Base-by-base conservation (phyloP, 306 rosid species). In the Rosa persica region DNA sequence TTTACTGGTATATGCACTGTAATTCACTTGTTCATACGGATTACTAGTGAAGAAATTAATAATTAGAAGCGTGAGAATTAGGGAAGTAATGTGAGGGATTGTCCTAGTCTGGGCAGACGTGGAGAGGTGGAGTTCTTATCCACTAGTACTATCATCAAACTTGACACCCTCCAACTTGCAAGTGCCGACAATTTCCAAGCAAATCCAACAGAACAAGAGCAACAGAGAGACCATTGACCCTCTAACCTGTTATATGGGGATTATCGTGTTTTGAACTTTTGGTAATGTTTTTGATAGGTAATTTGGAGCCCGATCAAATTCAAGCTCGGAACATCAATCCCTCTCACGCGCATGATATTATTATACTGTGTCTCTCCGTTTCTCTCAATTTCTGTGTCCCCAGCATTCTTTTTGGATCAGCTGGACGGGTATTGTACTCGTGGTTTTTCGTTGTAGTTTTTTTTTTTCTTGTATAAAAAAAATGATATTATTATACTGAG, bases 61-160 rank as follows among this genome's bases (percentile, higher is more conserved):
- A 64, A 36, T 17, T 15, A 19, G 67, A 44, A 40, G 38, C 25
- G 83, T 52, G 85, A 65, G 5, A 70, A 2, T 16, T 2, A 73
- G 58, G 23, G 11, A 64, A 16, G 9, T 12, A 8, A 25, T 16
- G 17, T 19, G 12, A 17, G 20, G 68, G 5, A 43, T 25, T 66
- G 84, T 60, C 85, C 4, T 51, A 77, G 19, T 80, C 81, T 8
- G 5, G 9, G 54, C 73, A 68, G 82, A 80, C 82, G 90, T 84
- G 90, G 82, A 64, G 82, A 80, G 81, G 90, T 84, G 90, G 84
- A 88, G 78, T 78, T 73, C 84, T 86, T 89, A 86, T 89, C 92
- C 86, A 39, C 6, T 8, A 5, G 43, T 64, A 64, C 19, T 2
- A 9, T 42, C 25, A 65, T 43, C 42, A 42, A 20, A 66, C 49